Evolutionary conservation across 192 early-diverging fungal species (phyloP).

Genomic region (Linnemannia hyalina): DNA sequence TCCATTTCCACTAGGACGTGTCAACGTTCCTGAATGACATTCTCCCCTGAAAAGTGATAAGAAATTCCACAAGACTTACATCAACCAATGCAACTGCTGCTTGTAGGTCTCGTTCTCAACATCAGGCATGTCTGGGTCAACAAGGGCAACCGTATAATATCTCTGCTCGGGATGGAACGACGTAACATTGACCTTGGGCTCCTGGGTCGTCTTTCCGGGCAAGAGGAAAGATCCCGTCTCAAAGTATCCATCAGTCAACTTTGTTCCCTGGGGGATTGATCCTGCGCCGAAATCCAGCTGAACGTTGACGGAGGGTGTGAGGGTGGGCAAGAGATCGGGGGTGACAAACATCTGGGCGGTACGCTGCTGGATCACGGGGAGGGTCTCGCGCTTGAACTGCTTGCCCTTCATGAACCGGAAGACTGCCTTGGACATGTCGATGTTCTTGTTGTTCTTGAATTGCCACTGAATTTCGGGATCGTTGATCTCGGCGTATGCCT

Average conservation of each 20-base stretch:
- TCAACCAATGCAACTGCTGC: constrained; percentile 81
- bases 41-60: background rate
- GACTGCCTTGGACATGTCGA: constrained; percentile 78
- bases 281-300: constrained; percentile 55
- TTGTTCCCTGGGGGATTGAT: constrained; percentile 10
- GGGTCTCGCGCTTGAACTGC: constrained; percentile 68
- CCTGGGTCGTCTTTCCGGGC: constrained; percentile 63
- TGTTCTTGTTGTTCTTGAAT: constrained; percentile 64
- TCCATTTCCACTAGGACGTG: too few relatives aligned
- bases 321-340: constrained; percentile 76
- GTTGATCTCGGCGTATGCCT: constrained; percentile 77
- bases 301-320: constrained; percentile 62
- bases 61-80: constrained; percentile 49
- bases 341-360: constrained; percentile 82
- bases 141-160: constrained; percentile 77
- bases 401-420: constrained; percentile 75
- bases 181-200: constrained; percentile 67
- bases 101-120: constrained; percentile 73
- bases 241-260: constrained; percentile 14
- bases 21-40: background rate
- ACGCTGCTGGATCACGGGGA: constrained; percentile 69
- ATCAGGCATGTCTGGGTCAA: constrained; percentile 78
- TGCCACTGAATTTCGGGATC: constrained; percentile 78
- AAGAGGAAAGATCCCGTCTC: constrained; percentile 54
- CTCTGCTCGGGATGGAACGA: constrained; percentile 76